A percentile compares a stretch with the other conserved stretches of the same genome.
phyloP scores from a whole-genome alignment of 1,139 yeast genomes.

The Chernovozyma sophiae-reginae region DNA sequence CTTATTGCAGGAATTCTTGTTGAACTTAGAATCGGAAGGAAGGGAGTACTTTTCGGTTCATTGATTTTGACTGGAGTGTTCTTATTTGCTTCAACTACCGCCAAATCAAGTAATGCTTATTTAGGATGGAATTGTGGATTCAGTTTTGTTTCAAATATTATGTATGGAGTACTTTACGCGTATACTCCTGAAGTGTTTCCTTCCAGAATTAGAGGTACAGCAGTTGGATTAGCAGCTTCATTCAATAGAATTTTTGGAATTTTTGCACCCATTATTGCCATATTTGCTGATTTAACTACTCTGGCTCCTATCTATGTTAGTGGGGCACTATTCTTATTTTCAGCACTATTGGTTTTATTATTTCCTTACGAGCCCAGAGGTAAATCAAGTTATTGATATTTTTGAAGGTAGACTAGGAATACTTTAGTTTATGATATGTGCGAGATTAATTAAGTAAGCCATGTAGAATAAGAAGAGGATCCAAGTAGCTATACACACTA shows the following conservation, averaged over 20 bases:
- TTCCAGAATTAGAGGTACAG: slow-evolving; percentile 39
- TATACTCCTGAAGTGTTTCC: slow-evolving; percentile 45
- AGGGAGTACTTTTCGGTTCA: slow-evolving; percentile 33
- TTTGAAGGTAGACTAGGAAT: too few species aligned
- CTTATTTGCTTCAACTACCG: slow-evolving; percentile 39
- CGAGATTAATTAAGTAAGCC: too few species aligned
- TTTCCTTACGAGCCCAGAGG: slow-evolving; percentile 42
- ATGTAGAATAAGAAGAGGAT: too few species aligned
- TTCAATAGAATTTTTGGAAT: slow-evolving; percentile 40
- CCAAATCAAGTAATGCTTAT: slow-evolving; percentile 33
- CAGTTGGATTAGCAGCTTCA: slow-evolving; percentile 41
- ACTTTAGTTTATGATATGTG: too few species aligned
- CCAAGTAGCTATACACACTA: too few species aligned
- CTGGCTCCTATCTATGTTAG: slow-evolving; percentile 43
- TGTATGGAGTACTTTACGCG: slow-evolving; percentile 44
- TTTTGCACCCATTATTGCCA: slow-evolving; percentile 44
- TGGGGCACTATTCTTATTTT: slow-evolving; percentile 36
- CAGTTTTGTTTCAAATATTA: slow-evolving; percentile 36
- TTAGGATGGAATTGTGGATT: slow-evolving; percentile 45
- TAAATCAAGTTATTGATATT: slow-evolving; percentile 14
- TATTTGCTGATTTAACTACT: slow-evolving; percentile 38
- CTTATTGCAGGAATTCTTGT: slow-evolving; percentile 36
- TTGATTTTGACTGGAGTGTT: slow-evolving; percentile 36
- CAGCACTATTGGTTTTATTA: slow-evolving; percentile 31
- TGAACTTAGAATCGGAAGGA: slow-evolving; percentile 37